Conservation (phyloP, 2,329 filamentous ascomycete genomes). For the Neopestalotiopsis rosae region DNA sequence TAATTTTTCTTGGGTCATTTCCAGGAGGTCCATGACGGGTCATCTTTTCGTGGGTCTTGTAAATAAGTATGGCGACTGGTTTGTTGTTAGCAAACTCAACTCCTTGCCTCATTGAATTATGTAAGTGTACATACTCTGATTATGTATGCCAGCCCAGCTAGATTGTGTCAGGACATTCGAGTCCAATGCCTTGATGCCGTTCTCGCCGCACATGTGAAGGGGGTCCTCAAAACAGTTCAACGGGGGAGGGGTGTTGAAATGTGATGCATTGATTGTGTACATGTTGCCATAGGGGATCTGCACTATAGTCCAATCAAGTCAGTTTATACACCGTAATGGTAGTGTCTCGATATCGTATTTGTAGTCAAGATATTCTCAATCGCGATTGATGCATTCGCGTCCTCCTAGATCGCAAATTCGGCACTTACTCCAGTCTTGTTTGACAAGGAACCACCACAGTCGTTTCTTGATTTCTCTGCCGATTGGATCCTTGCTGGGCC, state of each 20-base stretch:
- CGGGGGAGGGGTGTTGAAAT: constrained; percentile 10
- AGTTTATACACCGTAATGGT: neutral
- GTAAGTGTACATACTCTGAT: neutral
- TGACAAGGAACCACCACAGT: constrained; percentile 6
- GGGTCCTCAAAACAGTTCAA: constrained; percentile 7
- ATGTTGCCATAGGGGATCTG: constrained; percentile 7
- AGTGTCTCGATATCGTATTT: neutral
- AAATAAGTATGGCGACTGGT: constrained; percentile 6
- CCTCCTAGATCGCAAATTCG: neutral
- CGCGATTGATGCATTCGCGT: too few species aligned
- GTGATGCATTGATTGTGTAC: constrained; percentile 4
- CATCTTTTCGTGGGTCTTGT: constrained; percentile 8
- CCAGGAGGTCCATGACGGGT: constrained; percentile 3
- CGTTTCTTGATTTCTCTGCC: neutral
- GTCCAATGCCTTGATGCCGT: constrained; percentile 4
- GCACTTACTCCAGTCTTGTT: constrained; percentile 11
- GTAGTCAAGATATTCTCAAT: too few species aligned
- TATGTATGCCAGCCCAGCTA: constrained; percentile 14
- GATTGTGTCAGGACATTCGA: constrained; percentile 10
- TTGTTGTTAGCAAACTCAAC: neutral
- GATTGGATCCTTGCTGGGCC: neutral
- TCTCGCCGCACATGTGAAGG: constrained; percentile 1
- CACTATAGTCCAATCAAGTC: neutral
- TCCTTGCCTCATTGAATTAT: neutral
- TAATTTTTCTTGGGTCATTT: neutral